Evolutionary conservation across 2,329 filamentous ascomycete species (phyloP).

Genomic region (Verticillium dahliae): DNA sequence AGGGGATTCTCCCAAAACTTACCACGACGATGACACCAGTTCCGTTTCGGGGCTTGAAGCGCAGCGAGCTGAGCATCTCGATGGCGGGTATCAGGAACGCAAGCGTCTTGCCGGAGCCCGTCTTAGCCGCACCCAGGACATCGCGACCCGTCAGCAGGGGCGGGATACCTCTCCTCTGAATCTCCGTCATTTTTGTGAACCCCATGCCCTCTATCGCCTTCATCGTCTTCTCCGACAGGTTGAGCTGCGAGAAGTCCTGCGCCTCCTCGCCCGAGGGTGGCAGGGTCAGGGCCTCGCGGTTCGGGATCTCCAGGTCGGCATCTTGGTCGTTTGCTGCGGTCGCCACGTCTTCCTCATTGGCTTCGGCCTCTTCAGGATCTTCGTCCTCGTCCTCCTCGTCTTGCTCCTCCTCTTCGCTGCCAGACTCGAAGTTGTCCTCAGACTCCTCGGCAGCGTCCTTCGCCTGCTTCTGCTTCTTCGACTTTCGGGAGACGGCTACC

Average conservation of each 20-base stretch:
- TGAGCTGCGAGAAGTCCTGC: conserved; percentile 71
- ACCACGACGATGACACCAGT: conserved; percentile 81
- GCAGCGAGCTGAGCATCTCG: conserved; percentile 83
- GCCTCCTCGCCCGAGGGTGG: conserved; percentile 51
- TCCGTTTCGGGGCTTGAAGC: conserved; percentile 92
- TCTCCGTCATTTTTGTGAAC: conserved; percentile 92
- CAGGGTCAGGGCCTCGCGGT: conserved; percentile 39
- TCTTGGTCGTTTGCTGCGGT: conserved; percentile 23
- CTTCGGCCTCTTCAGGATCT: conserved; percentile 16
- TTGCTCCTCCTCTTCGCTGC: conserved; percentile 20
- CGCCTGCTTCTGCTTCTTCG: conserved; percentile 35
- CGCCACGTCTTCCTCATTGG: conserved; percentile 16
- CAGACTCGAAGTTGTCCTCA: conserved; percentile 16
- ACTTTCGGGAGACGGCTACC: conserved; percentile 23
- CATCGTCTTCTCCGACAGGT: conserved; percentile 82
- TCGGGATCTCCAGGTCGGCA: conserved; percentile 24
- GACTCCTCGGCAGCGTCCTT: conserved; percentile 18
- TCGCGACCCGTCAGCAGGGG: conserved; percentile 84
- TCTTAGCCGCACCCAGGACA: conserved; percentile 92
- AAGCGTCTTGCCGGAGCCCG: conserved; percentile 90
- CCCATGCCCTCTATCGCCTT: conserved; percentile 86
- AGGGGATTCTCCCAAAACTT: background rate
- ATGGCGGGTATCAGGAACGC: conserved; percentile 91
- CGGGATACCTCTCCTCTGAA: conserved; percentile 81
- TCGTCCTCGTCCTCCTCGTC: conserved; percentile 18